Conservation (phyloP, 176 grass and related monocot genomes). For the Thinopyrum elongatum region DNA sequence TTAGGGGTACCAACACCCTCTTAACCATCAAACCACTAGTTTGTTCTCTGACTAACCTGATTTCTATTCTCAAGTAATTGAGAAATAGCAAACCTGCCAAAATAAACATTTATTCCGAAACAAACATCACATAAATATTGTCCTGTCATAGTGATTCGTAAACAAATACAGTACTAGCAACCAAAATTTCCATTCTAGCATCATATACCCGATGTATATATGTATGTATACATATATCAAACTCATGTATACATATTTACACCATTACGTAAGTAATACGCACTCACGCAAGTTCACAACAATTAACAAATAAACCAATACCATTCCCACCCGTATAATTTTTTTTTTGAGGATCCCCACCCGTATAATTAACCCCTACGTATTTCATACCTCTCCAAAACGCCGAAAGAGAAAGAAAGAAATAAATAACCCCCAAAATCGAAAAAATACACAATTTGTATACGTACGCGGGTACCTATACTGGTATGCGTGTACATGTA, state of each 20-base stretch:
- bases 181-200: neutral
- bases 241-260: slow-evolving; percentile 7
- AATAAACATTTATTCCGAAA: no score
- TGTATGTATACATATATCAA: neutral
- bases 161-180: no score
- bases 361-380: neutral
- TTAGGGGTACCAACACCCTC: no score
- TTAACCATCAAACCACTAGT: no score
- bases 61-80: no score
- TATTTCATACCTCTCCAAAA: neutral
- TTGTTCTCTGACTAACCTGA: no score
- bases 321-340: neutral
- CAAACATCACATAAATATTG: no score
- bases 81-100: no score
- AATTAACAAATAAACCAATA: neutral
- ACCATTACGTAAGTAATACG: neutral
- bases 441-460: neutral
- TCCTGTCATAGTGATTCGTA: no score
- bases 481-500: neutral
- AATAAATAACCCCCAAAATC: neutral
- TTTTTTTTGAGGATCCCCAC: no score
- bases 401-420: neutral
- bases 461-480: no score
- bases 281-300: neutral
- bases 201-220: neutral